These are phyloP conservation scores for Didymella pinodella DNA, from an alignment of 2,329 filamentous ascomycete species.

Conservation along the genomic window DNA sequence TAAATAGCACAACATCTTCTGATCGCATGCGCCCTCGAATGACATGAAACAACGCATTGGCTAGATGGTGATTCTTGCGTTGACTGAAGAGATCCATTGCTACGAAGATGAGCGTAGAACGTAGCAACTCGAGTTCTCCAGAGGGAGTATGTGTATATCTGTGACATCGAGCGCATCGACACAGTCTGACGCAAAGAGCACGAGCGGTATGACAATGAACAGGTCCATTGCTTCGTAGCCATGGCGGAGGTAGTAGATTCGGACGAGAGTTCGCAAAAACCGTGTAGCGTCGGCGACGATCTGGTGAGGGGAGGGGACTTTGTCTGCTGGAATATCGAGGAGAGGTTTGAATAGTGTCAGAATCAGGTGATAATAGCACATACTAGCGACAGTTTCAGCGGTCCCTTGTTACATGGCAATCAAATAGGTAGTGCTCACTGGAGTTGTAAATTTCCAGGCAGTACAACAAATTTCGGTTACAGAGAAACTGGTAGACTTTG, in stretches of 20 bases:
- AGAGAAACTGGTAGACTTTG: not conserved
- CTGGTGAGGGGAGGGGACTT: not conserved
- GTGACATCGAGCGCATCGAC: not conserved
- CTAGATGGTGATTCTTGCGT: not conserved
- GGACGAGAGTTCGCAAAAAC: not conserved
- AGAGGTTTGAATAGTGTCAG: not conserved
- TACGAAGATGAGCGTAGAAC: not conserved
- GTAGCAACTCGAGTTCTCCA: not conserved
- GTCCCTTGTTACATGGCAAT: not conserved
- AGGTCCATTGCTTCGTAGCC: conserved; percentile 1
- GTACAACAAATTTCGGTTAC: not conserved
- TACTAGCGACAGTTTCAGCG: not conserved
- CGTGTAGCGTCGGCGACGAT: not conserved
- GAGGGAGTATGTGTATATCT: not conserved
- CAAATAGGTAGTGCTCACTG: not conserved
- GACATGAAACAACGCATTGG: not conserved
- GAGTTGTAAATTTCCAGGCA: not conserved
- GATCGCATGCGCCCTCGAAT: not conserved
- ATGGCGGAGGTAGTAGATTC: not conserved
- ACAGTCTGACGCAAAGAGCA: not conserved
- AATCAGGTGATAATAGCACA: not conserved
- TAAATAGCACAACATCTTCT: not conserved
- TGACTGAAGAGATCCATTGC: not conserved
- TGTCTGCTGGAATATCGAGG: not conserved
- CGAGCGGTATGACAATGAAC: not conserved